Conservation (phyloP, 2,329 filamentous ascomycete genomes). For the Colletotrichum sp. region DNA sequence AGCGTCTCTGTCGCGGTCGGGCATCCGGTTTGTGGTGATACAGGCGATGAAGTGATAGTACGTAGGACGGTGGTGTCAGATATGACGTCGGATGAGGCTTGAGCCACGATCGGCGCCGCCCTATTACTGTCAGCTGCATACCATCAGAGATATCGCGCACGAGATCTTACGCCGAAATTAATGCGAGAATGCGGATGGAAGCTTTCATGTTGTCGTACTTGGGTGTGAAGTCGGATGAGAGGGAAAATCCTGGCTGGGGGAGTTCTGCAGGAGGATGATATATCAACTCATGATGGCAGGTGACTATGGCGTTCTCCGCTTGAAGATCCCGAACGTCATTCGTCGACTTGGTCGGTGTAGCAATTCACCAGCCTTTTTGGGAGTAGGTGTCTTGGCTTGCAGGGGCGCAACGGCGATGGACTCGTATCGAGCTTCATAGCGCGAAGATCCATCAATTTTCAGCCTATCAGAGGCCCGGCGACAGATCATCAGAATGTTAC, state of each 20-base stretch:
- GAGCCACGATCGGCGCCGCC: not conserved
- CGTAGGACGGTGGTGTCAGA: not conserved
- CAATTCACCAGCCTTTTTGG: not conserved
- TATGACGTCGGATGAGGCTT: not conserved
- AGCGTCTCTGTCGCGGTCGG: slow-evolving; percentile 36
- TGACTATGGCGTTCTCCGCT: not conserved
- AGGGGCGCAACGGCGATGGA: not conserved
- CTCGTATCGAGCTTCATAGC: not conserved
- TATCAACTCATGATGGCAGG: not conserved
- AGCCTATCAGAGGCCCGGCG: not conserved
- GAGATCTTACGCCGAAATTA: not conserved
- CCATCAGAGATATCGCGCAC: accelerated
- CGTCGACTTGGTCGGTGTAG: not conserved
- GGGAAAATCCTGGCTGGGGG: not conserved
- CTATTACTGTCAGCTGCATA: not conserved
- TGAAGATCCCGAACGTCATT: not conserved
- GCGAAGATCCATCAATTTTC: not conserved
- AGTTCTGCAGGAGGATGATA: not conserved
- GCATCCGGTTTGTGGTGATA: slow-evolving; percentile 20
- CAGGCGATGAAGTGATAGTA: not conserved
- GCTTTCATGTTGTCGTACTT: not conserved
- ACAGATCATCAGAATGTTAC: not conserved
- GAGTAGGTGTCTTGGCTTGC: not conserved
- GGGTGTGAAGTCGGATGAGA: not conserved
- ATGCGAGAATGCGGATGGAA: not conserved